phyloP scores from a whole-genome alignment of 768 basidiomycete genomes.

The Lactifluus subvellereus region DNA sequence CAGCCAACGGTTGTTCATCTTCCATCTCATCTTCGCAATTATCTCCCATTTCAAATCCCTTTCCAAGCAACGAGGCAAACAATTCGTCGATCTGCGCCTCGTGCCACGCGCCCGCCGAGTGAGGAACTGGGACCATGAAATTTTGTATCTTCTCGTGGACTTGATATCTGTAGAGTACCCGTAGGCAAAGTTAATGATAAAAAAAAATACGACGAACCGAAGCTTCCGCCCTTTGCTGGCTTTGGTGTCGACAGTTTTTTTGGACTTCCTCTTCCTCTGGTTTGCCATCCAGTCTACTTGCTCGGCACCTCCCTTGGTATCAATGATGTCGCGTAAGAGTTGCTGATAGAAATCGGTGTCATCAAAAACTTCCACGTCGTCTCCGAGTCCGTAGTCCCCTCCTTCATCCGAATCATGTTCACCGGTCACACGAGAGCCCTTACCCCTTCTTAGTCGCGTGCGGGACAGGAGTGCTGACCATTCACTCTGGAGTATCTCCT shows the following conservation, averaged over 20 bases:
- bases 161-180: constrained; percentile 56
- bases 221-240: constrained; percentile 95
- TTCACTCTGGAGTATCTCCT: constrained; percentile 57
- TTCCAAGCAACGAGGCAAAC: constrained; percentile 82
- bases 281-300: constrained; percentile 56
- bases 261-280: constrained; percentile 66
- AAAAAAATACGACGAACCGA: constrained; percentile 43
- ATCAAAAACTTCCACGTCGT: constrained; percentile 57
- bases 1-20: background rate
- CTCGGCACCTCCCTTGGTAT: constrained; percentile 43
- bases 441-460: constrained; percentile 53
- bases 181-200: background rate
- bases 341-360: constrained; percentile 94
- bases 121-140: constrained; percentile 88
- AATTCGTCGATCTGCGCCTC: constrained; percentile 96
- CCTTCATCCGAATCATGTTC: constrained; percentile 29
- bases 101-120: constrained; percentile 67
- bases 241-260: constrained; percentile 78
- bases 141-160: constrained; percentile 95
- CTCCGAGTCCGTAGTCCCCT: constrained; percentile 34
- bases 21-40: background rate
- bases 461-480: constrained; percentile 53
- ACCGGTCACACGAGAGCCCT: constrained; percentile 38
- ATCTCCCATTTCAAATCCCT: constrained; percentile 34
- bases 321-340: constrained; percentile 86